Conservation (phyloP, 2,329 filamentous ascomycete species). For the Curvularia lunata region DNA sequence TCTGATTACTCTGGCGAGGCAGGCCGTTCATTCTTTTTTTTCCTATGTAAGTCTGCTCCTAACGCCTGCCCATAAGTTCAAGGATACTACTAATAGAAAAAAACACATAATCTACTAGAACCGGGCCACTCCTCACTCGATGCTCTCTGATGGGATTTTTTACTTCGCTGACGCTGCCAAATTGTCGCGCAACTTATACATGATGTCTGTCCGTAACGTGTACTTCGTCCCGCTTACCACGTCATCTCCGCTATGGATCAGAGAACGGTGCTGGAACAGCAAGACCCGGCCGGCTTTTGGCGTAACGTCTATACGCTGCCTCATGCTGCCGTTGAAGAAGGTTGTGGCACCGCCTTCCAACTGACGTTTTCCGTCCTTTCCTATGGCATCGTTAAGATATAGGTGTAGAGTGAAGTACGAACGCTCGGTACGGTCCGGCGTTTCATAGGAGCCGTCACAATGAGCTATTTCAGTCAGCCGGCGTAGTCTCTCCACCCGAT, state of each 20-base stretch:
- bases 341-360: conserved; percentile 63
- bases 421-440: conserved; percentile 58
- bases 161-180: conserved; percentile 1
- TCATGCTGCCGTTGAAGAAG: conserved; percentile 51
- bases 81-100: conserved; percentile 53
- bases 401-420: conserved; percentile 64
- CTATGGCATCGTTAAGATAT: conserved; percentile 58
- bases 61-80: conserved; percentile 10
- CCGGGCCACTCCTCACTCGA: neutral
- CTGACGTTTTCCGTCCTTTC: conserved; percentile 37
- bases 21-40: conserved; percentile 68
- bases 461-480: conserved; percentile 58
- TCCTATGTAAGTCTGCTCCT: conserved; percentile 55
- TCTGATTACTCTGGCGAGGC: conserved; percentile 89
- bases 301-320: conserved; percentile 51
- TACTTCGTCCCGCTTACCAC: conserved; percentile 61
- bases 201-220: conserved; percentile 63
- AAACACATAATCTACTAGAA: neutral
- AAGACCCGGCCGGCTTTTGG: conserved; percentile 61
- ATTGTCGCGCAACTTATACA: conserved; percentile 53
- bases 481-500: neutral
- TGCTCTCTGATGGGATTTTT: neutral
- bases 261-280: conserved; percentile 61
- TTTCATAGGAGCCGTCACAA: conserved; percentile 69
- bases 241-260: conserved; percentile 63